phyloP scores from a whole-genome alignment of 2,329 filamentous ascomycete genomes.

The Neonectria faginata region DNA sequence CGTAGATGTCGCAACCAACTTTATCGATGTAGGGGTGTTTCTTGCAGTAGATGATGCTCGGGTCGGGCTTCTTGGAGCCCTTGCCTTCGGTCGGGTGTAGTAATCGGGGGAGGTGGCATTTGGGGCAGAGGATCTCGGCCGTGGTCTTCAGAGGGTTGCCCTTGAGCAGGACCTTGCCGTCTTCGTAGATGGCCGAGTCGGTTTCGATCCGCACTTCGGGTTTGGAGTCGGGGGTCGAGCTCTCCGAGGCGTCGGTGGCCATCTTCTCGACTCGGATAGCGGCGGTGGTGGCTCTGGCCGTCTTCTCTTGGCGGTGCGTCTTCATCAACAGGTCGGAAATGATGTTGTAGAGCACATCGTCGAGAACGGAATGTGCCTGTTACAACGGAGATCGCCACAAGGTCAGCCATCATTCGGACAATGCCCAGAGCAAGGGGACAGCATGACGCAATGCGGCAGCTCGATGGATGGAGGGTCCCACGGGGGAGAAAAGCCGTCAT shows the following conservation, averaged over 20 bases:
- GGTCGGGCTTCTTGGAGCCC: conserved; percentile 73
- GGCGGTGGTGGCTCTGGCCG: conserved; percentile 74
- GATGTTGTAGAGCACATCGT: conserved; percentile 81
- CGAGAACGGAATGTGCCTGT: conserved; percentile 74
- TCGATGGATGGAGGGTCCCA: conserved; percentile 3
- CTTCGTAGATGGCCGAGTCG: conserved; percentile 76
- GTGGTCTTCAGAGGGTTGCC: conserved; percentile 79
- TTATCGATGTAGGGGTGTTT: conserved; percentile 82
- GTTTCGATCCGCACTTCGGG: conserved; percentile 72
- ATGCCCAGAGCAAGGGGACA: conserved; percentile 1
- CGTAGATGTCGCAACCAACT: conserved; percentile 82
- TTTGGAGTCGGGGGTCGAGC: conserved; percentile 63
- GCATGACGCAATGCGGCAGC: background rate
- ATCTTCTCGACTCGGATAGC: conserved; percentile 74
- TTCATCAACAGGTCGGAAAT: conserved; percentile 80
- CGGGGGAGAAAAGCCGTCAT: background rate
- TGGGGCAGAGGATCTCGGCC: conserved; percentile 77
- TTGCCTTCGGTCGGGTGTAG: conserved; percentile 79
- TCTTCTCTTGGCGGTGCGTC: conserved; percentile 83
- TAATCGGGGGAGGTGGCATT: conserved; percentile 79
- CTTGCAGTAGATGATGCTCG: conserved; percentile 80
- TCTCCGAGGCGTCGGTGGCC: conserved; percentile 66
- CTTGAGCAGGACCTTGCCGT: conserved; percentile 75
- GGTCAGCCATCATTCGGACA: conserved; percentile 31
- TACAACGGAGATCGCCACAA: conserved; percentile 18